Evolutionary conservation across 495 filamentous ascomycete genomes (phyloP), one percentile per base, ranked within the genome.

Genomic region (Patellaria atrata): DNA sequence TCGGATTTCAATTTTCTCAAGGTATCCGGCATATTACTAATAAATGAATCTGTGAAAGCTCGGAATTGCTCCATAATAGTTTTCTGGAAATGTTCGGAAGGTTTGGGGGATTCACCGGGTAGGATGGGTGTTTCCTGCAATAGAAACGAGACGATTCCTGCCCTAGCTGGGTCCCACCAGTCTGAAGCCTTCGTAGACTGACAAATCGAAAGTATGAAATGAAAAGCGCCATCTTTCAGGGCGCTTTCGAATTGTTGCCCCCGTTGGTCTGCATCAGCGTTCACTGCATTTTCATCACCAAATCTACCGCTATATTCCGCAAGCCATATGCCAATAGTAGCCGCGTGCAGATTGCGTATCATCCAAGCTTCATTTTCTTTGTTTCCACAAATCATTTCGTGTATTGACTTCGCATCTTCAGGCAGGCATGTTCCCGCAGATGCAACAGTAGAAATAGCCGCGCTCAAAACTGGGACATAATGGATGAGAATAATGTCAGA

Each of bases 21-120:
- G 1, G 85, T 73, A 53, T 94, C 84, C 2, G 91, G 89, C 69
- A 94, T 80, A 53, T 96, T 93, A 1, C 82, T 78, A 43, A 99
- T 82, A 47, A 89, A 85, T 5, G 77, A 71, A 41, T 94, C 85
- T n/a, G 82, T 66, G 49, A 93, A 89, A 0, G 65, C 64, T 54
- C 94, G 85, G 11, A 96, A 60, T 44, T 80, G 77, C 36, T 76
- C 69, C 71, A 86, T 82, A 27, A 93, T 30, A 4, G 79, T 56
- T 15, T 57, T 48, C 41, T 78, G 77, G 47, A 94, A 73, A 38
- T 69, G 69, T 1, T 57, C 51, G 12, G 73, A 70, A 39, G 80
- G 78, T 15, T 65, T 51, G 11, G 71, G 57, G 1, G 65, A 58
- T 16, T 91, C 82, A 1, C 67, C 53, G 2, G 70, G 54, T 17